Evolutionary conservation across 2,329 filamentous ascomycete species (phyloP).

Genomic region (Stemphylium vesicarium): DNA sequence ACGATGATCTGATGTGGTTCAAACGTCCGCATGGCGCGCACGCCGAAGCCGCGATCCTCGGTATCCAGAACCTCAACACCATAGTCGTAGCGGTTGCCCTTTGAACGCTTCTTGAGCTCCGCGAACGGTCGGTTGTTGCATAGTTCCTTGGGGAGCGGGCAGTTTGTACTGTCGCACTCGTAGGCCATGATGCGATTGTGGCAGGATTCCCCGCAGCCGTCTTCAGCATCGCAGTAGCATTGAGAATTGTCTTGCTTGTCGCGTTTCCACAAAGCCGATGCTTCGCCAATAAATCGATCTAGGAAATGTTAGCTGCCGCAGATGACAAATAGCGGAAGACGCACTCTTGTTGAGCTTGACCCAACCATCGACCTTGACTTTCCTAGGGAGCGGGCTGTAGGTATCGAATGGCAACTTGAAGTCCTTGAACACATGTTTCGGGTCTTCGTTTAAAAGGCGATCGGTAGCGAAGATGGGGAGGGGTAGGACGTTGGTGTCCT

Average conservation of each 20-base stretch:
- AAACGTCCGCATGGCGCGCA: slow-evolving; percentile 88
- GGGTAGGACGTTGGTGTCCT: slow-evolving; percentile 68
- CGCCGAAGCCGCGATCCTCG: slow-evolving; percentile 83
- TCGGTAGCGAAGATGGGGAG: slow-evolving; percentile 80
- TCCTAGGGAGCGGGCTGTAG: slow-evolving; percentile 83
- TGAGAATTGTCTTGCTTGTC: slow-evolving; percentile 76
- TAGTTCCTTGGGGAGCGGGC: slow-evolving; percentile 72
- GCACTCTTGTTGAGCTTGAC: slow-evolving; percentile 88
- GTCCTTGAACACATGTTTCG: slow-evolving; percentile 61
- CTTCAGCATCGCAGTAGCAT: slow-evolving; percentile 62
- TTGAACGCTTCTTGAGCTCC: slow-evolving; percentile 70
- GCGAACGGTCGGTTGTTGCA: slow-evolving; percentile 92
- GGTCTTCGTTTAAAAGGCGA: slow-evolving; percentile 69
- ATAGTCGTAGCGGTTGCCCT: slow-evolving; percentile 83
- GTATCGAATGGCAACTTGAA: slow-evolving; percentile 91
- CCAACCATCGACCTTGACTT: slow-evolving; percentile 93
- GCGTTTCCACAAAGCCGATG: slow-evolving; percentile 80
- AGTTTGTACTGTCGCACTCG: slow-evolving; percentile 92
- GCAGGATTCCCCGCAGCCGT: slow-evolving; percentile 86
- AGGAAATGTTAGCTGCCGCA: slow-evolving; percentile 13
- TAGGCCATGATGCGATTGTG: slow-evolving; percentile 97
- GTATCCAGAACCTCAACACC: slow-evolving; percentile 97
- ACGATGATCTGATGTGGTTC: slow-evolving; percentile 93
- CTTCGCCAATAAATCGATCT: slow-evolving; percentile 92
- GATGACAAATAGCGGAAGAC: slow-evolving; percentile 38